These are phyloP conservation scores for Salmacisia buchloeana DNA, from an alignment of 1,284 basidiomycete genomes.

Conservation along the genomic window DNA sequence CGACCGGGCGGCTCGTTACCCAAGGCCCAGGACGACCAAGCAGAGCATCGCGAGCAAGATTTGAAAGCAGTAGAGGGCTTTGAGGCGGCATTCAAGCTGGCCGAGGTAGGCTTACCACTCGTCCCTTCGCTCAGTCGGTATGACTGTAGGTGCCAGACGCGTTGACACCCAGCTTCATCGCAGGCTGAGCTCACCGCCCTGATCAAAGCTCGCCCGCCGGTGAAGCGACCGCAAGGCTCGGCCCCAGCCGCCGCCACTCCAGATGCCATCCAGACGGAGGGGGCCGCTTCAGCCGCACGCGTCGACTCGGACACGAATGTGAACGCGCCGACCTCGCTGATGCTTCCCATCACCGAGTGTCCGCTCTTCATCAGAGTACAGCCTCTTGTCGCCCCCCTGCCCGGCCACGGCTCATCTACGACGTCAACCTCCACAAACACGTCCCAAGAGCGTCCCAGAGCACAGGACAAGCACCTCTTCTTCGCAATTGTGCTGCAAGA, in stretches of 20 bases:
- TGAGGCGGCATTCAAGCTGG: conserved; percentile 72
- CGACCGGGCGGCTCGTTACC: conserved; percentile 20
- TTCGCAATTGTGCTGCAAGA: conserved; percentile 42
- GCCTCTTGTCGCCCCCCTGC: conserved; percentile 54
- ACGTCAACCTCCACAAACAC: neutral
- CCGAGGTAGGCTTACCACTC: conserved; percentile 59
- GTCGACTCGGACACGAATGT: neutral
- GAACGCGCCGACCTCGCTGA: neutral
- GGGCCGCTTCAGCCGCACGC: conserved; percentile 10
- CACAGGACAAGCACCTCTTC: conserved; percentile 32
- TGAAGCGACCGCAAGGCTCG: neutral
- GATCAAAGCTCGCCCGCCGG: conserved; percentile 57
- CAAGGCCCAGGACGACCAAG: conserved; percentile 12
- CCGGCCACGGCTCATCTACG: conserved; percentile 10
- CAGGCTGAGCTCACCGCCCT: conserved; percentile 68
- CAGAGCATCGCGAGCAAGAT: conserved; percentile 55
- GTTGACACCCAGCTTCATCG: neutral
- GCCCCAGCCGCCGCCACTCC: neutral
- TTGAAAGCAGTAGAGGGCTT: conserved; percentile 78
- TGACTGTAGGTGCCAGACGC: too few species aligned
- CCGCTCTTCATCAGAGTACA: conserved; percentile 91
- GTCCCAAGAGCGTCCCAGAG: too few species aligned
- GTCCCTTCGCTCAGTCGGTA: neutral
- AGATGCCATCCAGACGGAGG: neutral
- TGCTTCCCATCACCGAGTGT: conserved; percentile 72